phyloP scores from a whole-genome alignment of 192 early-diverging fungal species.

The Podila epigama region DNA sequence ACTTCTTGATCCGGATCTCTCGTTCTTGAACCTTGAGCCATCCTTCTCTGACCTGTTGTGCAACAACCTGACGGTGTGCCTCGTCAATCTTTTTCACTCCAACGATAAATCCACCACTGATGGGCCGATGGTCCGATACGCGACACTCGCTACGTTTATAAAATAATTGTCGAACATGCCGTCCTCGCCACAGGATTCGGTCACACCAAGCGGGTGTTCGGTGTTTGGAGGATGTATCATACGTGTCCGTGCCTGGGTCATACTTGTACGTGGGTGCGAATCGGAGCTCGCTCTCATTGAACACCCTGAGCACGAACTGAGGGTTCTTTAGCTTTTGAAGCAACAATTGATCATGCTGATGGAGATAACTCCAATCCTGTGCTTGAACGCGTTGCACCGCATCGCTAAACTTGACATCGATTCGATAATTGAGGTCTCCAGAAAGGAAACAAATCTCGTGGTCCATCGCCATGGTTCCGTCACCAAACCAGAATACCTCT shows the following conservation, averaged over 20 bases:
- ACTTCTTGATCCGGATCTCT: slow-evolving; percentile 45
- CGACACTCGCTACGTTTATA: slow-evolving; percentile 76
- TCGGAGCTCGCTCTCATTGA: slow-evolving; percentile 75
- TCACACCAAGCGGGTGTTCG: slow-evolving; percentile 97
- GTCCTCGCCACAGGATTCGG: slow-evolving; percentile 76
- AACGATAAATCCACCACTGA: slow-evolving; percentile 72
- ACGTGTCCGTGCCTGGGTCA: slow-evolving; percentile 81
- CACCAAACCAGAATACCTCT: slow-evolving; percentile 80
- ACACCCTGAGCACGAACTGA: slow-evolving; percentile 78
- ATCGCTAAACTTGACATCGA: slow-evolving; percentile 72
- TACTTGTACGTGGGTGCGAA: slow-evolving; percentile 99
- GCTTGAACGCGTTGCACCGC: slow-evolving; percentile 65
- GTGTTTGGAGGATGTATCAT: slow-evolving; percentile 94
- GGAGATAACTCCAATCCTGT: slow-evolving; percentile 65
- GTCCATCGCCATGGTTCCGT: slow-evolving; percentile 86
- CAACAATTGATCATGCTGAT: slow-evolving; percentile 70
- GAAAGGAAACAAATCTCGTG: slow-evolving; percentile 77
- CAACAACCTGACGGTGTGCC: slow-evolving; percentile 50
- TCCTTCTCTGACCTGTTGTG: slow-evolving; percentile 56
- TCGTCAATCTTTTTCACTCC: slow-evolving; percentile 67
- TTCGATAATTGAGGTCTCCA: slow-evolving; percentile 98
- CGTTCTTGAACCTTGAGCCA: slow-evolving; percentile 53
- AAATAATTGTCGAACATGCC: slow-evolving; percentile 48
- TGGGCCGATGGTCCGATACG: slow-evolving; percentile 88
- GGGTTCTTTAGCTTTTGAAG: slow-evolving; percentile 61